Evolutionary conservation across 2,329 filamentous ascomycete genomes (phyloP).

Genomic region (Trichoderma breve): DNA sequence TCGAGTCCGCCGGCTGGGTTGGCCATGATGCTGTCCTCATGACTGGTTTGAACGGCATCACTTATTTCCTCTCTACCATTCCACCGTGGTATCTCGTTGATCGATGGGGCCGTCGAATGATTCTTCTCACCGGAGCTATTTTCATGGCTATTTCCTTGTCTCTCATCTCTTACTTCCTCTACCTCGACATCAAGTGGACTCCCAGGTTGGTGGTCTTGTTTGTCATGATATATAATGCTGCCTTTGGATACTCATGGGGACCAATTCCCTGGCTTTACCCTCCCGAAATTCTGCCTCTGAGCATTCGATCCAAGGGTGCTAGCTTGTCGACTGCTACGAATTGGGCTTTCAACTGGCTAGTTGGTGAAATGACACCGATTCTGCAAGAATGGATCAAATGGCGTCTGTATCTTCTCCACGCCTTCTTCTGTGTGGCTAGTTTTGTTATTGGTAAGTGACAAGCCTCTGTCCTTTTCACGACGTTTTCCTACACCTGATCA

Average conservation of each 20-base stretch:
- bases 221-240: constrained; percentile 97
- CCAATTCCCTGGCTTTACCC: constrained; percentile 98
- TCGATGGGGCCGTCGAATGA: constrained; percentile 82
- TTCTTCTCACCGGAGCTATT: constrained; percentile 83
- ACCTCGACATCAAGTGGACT: constrained; percentile 75
- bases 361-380: constrained; percentile 91
- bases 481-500: background rate
- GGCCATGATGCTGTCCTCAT: constrained; percentile 90
- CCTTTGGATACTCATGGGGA: constrained; percentile 93
- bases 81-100: constrained; percentile 98
- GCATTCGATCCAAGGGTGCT: constrained; percentile 94
- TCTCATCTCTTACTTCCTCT: constrained; percentile 91
- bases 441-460: constrained; percentile 86
- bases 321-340: constrained; percentile 95
- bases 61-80: constrained; percentile 87
- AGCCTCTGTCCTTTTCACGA: background rate
- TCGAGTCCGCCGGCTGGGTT: constrained; percentile 94
- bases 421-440: constrained; percentile 93
- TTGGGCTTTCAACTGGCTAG: constrained; percentile 98
- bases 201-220: constrained; percentile 85
- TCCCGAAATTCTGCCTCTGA: constrained; percentile 95
- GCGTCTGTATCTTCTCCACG: constrained; percentile 91
- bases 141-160: constrained; percentile 88
- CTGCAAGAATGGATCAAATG: constrained; percentile 89
- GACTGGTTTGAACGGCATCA: constrained; percentile 91